These are phyloP conservation scores for Penicillium sp. DNA, from an alignment of 2,329 filamentous ascomycete genomes.

Conservation along the genomic window DNA sequence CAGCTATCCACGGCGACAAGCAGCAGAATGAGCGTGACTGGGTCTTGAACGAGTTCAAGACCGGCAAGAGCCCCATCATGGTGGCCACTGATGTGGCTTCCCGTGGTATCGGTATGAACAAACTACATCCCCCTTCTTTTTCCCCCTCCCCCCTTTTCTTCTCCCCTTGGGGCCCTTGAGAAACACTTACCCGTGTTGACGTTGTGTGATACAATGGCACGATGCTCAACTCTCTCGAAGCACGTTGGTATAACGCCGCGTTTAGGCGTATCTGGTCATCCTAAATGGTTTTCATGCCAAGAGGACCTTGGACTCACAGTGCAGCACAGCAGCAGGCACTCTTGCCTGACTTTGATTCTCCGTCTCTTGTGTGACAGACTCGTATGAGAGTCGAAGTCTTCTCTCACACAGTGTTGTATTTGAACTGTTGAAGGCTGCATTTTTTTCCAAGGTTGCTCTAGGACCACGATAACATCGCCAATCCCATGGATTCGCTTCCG, in stretches of 20 bases:
- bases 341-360: constrained; percentile 48
- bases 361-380: constrained; percentile 61
- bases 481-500: constrained; percentile 49
- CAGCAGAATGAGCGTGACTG: constrained; percentile 99
- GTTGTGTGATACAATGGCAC: constrained; percentile 59
- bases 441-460: constrained; percentile 61
- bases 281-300: constrained; percentile 69
- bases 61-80: constrained; percentile 99
- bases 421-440: constrained; percentile 69
- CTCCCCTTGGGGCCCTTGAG: constrained; percentile 33
- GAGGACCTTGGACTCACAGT: constrained; percentile 83
- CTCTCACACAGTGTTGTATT: constrained; percentile 49
- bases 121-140: constrained; percentile 49
- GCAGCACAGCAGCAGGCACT: constrained; percentile 69
- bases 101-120: constrained; percentile 99
- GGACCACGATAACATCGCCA: constrained; percentile 59
- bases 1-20: constrained; percentile 98
- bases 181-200: constrained; percentile 47
- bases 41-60: constrained; percentile 99
- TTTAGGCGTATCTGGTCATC: constrained; percentile 79
- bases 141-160: constrained; percentile 30
- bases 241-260: constrained; percentile 85
- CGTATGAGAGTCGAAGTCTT: constrained; percentile 73
- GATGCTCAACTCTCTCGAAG: constrained; percentile 88
- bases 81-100: constrained; percentile 99